These are phyloP conservation scores for Panicum hallii DNA, from an alignment of 202 grass and related monocot species.

Conservation along the genomic window DNA sequence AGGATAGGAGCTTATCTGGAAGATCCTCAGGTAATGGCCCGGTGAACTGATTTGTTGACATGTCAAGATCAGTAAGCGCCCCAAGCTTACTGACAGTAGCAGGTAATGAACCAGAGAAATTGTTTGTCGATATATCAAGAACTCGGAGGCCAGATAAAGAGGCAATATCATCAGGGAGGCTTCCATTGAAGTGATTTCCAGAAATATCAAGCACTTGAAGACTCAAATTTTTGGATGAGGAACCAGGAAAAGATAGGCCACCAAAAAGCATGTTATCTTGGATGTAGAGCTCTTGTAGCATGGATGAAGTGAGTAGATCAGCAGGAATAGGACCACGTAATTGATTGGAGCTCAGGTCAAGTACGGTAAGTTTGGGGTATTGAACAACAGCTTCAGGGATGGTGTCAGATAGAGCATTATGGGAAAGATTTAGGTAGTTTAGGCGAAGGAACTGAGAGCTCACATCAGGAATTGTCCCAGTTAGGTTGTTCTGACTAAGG, in stretches of 20 bases:
- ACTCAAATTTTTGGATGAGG: conserved; percentile 65
- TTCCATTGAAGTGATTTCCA: conserved; percentile 80
- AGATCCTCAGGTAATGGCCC: conserved; percentile 75
- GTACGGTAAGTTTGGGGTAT: conserved; percentile 86
- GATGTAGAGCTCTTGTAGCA: conserved; percentile 81
- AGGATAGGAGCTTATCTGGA: conserved; percentile 65
- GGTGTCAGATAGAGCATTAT: conserved; percentile 63
- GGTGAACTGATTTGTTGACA: conserved; percentile 81
- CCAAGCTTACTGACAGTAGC: conserved; percentile 65
- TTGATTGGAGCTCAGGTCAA: conserved; percentile 88
- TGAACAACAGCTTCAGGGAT: conserved; percentile 74
- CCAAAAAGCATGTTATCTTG: conserved; percentile 78
- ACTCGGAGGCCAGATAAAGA: conserved; percentile 73
- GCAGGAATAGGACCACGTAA: conserved; percentile 69
- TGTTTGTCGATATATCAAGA: conserved; percentile 89
- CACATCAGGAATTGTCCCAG: conserved; percentile 69
- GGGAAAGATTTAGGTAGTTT: conserved; percentile 89
- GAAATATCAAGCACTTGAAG: conserved; percentile 84
- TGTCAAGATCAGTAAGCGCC: conserved; percentile 72
- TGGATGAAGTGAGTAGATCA: conserved; percentile 70
- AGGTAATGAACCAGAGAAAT: conserved; percentile 79
- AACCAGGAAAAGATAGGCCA: conserved; percentile 63
- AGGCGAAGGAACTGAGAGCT: conserved; percentile 91
- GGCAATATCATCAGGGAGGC: conserved; percentile 74
- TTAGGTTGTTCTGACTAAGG: conserved; percentile 84